Percentiles rank a stretch among this genome's conserved stretches.
Conservation (phyloP, 768 basidiomycete genomes). For the Clitopilus hobsonii region DNA sequence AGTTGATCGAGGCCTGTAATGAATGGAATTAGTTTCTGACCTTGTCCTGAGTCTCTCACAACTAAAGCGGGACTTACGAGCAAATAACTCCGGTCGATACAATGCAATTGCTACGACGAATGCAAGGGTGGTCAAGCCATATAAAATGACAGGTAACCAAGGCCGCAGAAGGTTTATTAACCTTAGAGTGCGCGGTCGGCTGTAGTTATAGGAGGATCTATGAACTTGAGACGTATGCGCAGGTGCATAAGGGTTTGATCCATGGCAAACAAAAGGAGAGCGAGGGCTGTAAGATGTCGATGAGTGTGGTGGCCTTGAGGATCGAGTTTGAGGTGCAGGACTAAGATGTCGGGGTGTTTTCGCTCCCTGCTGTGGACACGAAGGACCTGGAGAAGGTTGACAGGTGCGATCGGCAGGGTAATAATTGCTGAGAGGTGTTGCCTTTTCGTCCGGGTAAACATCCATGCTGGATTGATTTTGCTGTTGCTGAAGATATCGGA, state of each 20-base stretch:
- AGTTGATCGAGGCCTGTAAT: slow-evolving; percentile 75
- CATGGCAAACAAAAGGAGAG: slow-evolving; percentile 14
- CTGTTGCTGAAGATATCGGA: slow-evolving; percentile 25
- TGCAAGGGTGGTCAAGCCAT: slow-evolving; percentile 69
- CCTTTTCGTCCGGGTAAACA: slow-evolving; percentile 19
- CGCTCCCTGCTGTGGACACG: slow-evolving; percentile 6
- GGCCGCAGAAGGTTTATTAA: slow-evolving; percentile 60
- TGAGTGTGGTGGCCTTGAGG: slow-evolving; percentile 2
- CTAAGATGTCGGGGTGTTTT: slow-evolving; percentile 2
- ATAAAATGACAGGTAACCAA: slow-evolving; percentile 76
- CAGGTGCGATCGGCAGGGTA: slow-evolving; percentile 12
- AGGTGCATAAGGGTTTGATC: slow-evolving; percentile 10
- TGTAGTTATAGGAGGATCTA: slow-evolving; percentile 23
- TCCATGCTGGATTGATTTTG: slow-evolving; percentile 7
- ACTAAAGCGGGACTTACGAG: slow-evolving; percentile 70
- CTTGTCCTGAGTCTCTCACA: no score
- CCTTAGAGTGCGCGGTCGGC: slow-evolving; percentile 44
- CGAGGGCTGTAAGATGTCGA: slow-evolving; percentile 10
- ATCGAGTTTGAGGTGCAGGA: slow-evolving; percentile 5
- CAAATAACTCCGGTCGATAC: slow-evolving; percentile 79
- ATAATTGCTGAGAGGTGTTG: slow-evolving; percentile 20
- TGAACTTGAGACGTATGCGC: slow-evolving; percentile 14
- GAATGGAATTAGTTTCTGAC: slow-evolving; percentile 11
- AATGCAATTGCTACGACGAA: slow-evolving; percentile 81
- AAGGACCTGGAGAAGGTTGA: slow-evolving; percentile 7